phyloP scores from a whole-genome alignment of 305 asterid species.

The Solanum hybrid region DNA sequence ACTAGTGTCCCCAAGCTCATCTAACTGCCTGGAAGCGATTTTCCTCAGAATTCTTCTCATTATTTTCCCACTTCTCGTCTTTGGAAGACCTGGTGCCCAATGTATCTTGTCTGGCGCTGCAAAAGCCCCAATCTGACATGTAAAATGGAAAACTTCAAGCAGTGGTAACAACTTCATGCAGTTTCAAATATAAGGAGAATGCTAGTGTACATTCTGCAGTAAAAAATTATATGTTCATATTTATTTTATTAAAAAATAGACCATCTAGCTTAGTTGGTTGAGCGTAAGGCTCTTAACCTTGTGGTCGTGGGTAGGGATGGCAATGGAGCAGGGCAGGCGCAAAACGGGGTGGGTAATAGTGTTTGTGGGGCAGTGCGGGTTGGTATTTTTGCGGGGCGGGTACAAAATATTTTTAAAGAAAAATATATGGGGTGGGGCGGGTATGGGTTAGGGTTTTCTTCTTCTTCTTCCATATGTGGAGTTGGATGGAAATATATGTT shows the following conservation, averaged over 20 bases:
- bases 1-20: constrained; percentile 93
- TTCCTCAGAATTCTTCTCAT: constrained; percentile 92
- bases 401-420: too few relatives aligned
- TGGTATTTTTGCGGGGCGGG: not conserved
- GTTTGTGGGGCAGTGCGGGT: not conserved
- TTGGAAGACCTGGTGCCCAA: constrained; percentile 98
- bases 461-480: not conserved
- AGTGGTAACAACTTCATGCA: not conserved
- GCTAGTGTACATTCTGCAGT: not conserved
- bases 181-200: not conserved
- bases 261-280: not conserved
- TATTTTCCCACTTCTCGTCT: constrained; percentile 98
- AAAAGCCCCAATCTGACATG: constrained; percentile 82
- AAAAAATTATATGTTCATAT: not conserved
- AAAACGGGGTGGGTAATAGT: not conserved
- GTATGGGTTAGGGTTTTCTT: not conserved
- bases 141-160: not conserved
- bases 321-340: not conserved
- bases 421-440: not conserved
- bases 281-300: not conserved
- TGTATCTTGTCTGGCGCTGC: constrained; percentile 93
- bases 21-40: constrained; percentile 84
- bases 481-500: not conserved
- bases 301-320: not conserved
- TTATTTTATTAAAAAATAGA: not conserved